Percentiles rank a stretch among this genome's conserved stretches.
These are phyloP conservation scores for Apium graveolens DNA, from an alignment of 129 eudicot genomes.

Conservation along the genomic window DNA sequence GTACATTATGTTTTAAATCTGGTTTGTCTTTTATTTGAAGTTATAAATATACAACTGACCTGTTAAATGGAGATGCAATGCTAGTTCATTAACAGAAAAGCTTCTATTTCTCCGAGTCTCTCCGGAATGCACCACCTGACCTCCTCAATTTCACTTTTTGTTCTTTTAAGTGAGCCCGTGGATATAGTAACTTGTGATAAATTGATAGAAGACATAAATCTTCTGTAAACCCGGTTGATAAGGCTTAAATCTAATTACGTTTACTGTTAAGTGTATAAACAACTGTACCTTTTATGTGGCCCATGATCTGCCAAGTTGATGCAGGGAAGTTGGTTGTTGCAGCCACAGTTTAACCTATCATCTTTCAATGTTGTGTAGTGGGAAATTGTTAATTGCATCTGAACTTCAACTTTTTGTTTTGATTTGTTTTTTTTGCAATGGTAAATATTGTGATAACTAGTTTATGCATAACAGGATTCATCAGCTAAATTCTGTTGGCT, in stretches of 20 bases:
- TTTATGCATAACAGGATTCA: not conserved
- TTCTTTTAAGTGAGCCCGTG: not conserved
- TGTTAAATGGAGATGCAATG: not conserved
- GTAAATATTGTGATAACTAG: not conserved
- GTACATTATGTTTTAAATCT: constrained; percentile 1
- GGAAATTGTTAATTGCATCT: not conserved
- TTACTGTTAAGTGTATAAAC: not conserved
- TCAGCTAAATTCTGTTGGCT: not conserved
- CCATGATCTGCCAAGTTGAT: not conserved
- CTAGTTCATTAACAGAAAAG: not conserved
- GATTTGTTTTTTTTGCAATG: not conserved
- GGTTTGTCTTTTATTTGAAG: constrained; percentile 3
- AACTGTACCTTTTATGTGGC: not conserved
- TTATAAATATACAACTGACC: not conserved
- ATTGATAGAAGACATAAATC: not conserved
- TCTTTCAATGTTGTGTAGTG: not conserved
- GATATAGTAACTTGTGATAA: not conserved
- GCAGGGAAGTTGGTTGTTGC: not conserved
- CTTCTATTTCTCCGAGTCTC: not conserved
- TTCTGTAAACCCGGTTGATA: not conserved
- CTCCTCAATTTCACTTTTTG: not conserved
- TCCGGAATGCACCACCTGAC: not conserved
- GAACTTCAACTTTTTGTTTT: not conserved
- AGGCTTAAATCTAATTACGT: not conserved
- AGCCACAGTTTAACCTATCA: not conserved